These are phyloP conservation scores for Cystobasidium ongulense DNA, from an alignment of 768 basidiomycete species.

Conservation along the genomic window DNA sequence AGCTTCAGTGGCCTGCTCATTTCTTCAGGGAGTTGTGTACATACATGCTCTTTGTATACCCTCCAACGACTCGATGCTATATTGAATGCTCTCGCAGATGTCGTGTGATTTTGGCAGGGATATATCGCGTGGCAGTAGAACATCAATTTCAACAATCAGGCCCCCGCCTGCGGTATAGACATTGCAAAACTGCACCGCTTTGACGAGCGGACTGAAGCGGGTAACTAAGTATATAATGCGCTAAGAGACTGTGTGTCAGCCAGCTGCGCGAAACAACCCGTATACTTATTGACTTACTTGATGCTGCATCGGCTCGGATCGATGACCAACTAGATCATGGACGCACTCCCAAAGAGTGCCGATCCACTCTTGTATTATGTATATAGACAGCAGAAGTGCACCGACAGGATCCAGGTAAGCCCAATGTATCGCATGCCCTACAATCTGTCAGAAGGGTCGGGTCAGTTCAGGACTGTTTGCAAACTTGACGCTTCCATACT, in stretches of 20 bases:
- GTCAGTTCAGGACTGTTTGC: background rate
- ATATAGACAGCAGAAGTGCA: constrained; percentile 45
- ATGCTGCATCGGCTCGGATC: constrained; percentile 34
- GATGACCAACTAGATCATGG: constrained; percentile 43
- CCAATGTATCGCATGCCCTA: constrained; percentile 43
- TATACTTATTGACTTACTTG: constrained; percentile 33
- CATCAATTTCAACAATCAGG: constrained; percentile 38
- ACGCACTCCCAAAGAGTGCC: constrained; percentile 47
- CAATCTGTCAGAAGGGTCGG: constrained; percentile 32
- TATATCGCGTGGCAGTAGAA: constrained; percentile 34
- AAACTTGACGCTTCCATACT: too few relatives aligned
- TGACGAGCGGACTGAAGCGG: constrained; percentile 46
- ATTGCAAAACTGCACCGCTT: constrained; percentile 44
- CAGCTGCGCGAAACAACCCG: background rate
- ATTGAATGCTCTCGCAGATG: constrained; percentile 26
- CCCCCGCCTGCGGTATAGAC: constrained; percentile 47
- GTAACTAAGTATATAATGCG: constrained; percentile 46
- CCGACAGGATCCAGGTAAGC: constrained; percentile 47
- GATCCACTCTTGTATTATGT: constrained; percentile 45
- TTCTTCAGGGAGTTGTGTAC: background rate
- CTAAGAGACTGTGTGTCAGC: constrained; percentile 36
- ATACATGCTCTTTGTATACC: constrained; percentile 17
- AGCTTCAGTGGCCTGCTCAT: background rate
- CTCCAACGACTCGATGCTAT: constrained; percentile 20
- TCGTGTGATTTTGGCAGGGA: constrained; percentile 30